Evolutionary conservation across 2,329 filamentous ascomycete species (phyloP).

Genomic region (Epichloe elymi): DNA sequence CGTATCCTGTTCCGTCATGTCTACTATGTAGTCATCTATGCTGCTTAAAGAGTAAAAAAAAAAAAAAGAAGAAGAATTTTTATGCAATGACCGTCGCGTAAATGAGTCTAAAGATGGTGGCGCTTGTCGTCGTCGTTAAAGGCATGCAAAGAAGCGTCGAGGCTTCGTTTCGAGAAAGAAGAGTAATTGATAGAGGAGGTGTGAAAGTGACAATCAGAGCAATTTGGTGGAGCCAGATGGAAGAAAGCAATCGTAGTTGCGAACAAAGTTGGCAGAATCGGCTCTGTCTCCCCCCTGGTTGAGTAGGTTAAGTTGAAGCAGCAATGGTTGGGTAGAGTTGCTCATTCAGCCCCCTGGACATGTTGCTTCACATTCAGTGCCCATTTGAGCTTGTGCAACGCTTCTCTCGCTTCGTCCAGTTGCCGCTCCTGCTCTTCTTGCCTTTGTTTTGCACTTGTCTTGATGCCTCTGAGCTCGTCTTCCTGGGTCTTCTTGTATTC

Average conservation of each 20-base stretch:
- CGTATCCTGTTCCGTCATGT: slow-evolving; percentile 6
- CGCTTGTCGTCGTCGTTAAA: neutral
- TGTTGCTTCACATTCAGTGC: slow-evolving; percentile 55
- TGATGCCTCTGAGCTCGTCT: slow-evolving; percentile 44
- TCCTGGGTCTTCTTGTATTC: slow-evolving; percentile 53
- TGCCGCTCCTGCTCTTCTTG: slow-evolving; percentile 49
- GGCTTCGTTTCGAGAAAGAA: neutral
- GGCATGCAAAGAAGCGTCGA: neutral
- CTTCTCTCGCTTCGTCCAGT: slow-evolving; percentile 44
- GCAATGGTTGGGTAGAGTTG: neutral
- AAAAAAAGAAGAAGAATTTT: too few species aligned
- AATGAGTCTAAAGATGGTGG: neutral
- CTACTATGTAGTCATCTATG: slow-evolving; percentile 2
- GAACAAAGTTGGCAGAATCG: neutral
- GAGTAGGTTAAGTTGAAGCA: neutral
- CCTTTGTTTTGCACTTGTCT: slow-evolving; percentile 39
- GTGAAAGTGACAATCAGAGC: too few species aligned
- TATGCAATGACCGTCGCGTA: slow-evolving; percentile 3
- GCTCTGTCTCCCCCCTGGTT: neutral
- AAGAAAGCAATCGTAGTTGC: neutral
- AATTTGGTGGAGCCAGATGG: neutral
- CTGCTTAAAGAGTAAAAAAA: slow-evolving; percentile 1
- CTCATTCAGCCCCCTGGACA: slow-evolving; percentile 39
- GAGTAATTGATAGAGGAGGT: too few species aligned
- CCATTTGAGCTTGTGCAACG: slow-evolving; percentile 60